A percentile compares a stretch with the other conserved stretches of the same genome.
Evolutionary conservation across 306 rosid genomes (phyloP).

Genomic region (Urtica urens): DNA sequence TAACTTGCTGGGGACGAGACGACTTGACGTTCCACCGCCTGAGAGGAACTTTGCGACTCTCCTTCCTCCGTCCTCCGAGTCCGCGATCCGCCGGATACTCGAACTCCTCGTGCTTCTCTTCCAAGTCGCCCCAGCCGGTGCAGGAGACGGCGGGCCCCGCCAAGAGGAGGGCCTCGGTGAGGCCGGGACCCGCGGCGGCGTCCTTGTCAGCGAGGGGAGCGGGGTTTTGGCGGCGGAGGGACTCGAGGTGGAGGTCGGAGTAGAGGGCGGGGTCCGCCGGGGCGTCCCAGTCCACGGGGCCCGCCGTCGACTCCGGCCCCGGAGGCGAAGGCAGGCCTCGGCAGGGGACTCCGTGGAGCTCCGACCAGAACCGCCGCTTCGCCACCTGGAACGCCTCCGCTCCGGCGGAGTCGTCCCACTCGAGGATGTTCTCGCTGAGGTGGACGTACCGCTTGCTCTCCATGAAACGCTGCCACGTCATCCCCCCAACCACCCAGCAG

Average conservation of each 20-base stretch:
- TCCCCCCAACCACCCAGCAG: slow-evolving; percentile 39
- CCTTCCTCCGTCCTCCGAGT: slow-evolving; percentile 43
- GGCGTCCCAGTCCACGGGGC: slow-evolving; percentile 58
- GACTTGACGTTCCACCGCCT: slow-evolving; percentile 17
- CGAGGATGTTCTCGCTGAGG: slow-evolving; percentile 31
- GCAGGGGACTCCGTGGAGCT: slow-evolving; percentile 34
- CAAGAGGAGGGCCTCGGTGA: slow-evolving; percentile 23
- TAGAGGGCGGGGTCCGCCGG: slow-evolving; percentile 41
- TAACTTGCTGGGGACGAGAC: slow-evolving; percentile 11
- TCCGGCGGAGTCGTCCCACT: slow-evolving; percentile 77
- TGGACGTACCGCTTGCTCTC: slow-evolving; percentile 46
- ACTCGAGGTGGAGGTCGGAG: slow-evolving; percentile 46
- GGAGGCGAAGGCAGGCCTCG: slow-evolving; percentile 40
- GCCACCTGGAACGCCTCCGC: slow-evolving; percentile 76
- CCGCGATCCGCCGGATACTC: neutral
- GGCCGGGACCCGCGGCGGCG: slow-evolving; percentile 10
- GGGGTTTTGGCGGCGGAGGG: slow-evolving; percentile 46
- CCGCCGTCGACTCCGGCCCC: slow-evolving; percentile 53
- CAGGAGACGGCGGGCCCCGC: slow-evolving; percentile 29
- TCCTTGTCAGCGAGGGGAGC: neutral
- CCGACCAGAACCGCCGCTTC: slow-evolving; percentile 56
- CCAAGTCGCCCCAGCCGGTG: slow-evolving; percentile 44
- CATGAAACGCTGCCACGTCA: slow-evolving; percentile 58
- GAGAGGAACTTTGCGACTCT: slow-evolving; percentile 16
- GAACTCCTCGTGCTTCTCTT: neutral